phyloP scores from a whole-genome alignment of 306 rosid genomes.

The Lotus japonicus region DNA sequence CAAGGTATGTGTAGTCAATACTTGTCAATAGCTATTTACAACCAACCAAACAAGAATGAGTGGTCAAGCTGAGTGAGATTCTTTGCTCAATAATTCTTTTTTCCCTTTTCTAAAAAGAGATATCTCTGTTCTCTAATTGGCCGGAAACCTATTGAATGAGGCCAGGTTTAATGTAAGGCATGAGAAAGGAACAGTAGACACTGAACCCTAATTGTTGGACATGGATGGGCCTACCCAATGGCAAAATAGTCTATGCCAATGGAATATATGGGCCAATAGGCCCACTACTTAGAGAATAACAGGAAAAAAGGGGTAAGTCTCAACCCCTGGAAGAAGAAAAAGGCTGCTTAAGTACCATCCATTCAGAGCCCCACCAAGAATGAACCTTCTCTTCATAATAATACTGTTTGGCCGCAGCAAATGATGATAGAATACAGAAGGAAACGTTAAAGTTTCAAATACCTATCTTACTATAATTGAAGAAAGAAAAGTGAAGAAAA shows the following conservation, averaged over 20 bases:
- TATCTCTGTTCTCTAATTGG: background rate
- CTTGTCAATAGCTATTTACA: background rate
- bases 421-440: background rate
- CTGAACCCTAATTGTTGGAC: background rate
- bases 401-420: background rate
- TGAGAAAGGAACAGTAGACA: background rate
- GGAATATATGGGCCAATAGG: constrained; percentile 12
- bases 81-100: background rate
- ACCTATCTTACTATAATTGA: constrained; percentile 11
- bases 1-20: background rate
- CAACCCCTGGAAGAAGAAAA: background rate
- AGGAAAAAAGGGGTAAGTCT: too few species aligned
- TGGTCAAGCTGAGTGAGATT: background rate
- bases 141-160: background rate
- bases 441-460: background rate
- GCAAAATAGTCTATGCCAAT: background rate
- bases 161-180: background rate
- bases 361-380: background rate
- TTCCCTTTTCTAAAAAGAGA: background rate
- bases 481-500: background rate
- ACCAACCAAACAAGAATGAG: background rate
- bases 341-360: constrained; percentile 1
- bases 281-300: background rate
- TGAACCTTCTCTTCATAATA: background rate
- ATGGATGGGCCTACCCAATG: background rate